Base-by-base conservation (phyloP, 148 eudicot species). In the Nepenthes mirabilis region DNA sequence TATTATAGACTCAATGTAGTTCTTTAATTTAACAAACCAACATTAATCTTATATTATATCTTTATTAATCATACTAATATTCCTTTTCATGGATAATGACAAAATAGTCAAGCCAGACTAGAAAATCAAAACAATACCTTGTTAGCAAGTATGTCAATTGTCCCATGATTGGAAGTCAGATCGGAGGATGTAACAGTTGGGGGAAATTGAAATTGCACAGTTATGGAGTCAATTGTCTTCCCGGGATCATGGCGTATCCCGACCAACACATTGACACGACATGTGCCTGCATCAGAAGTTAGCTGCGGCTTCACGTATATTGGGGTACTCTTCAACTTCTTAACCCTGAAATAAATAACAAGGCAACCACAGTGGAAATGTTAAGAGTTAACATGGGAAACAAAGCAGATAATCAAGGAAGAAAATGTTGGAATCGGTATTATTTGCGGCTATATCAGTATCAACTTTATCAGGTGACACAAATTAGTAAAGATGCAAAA, bases 281-380 rank as follows among this genome's bases (percentile, higher is more conserved):
- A 93, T 37, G 79, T 76, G 43, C 98, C 98, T 34, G 87, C 80
- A 65, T 88, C 98, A 33, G 96, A 88, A 14, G 79, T 83, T 34
- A 93, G 68, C 74, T 93, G 98, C 36, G 98, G 98, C 81, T 93
- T 93, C 50, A 93, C 89, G 61, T 91, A 91, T 66, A 93, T 72
- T 1, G 98, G 98, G 68, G 77, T 83, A 65, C 57, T 83, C 82
- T 82, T 93, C 79, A 93, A 74, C 72, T 76, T 86, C 74, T 93
- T 93, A 14, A 88, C 80, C 78, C 98, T 93, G 80, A 56, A 68
- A 64, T 11, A 8, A 54, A 14, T 13, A 35, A 58, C 1, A 60
- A 59, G 6, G 43, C 43, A 45, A 11, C 34, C 36, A 43, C 7
- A 14, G 8, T n/a, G 1, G 55, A n/a, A 2, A 5, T 6, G 32